Base-by-base conservation (phyloP, 805 yeast genomes). In the Nakazawaea sp. region DNA sequence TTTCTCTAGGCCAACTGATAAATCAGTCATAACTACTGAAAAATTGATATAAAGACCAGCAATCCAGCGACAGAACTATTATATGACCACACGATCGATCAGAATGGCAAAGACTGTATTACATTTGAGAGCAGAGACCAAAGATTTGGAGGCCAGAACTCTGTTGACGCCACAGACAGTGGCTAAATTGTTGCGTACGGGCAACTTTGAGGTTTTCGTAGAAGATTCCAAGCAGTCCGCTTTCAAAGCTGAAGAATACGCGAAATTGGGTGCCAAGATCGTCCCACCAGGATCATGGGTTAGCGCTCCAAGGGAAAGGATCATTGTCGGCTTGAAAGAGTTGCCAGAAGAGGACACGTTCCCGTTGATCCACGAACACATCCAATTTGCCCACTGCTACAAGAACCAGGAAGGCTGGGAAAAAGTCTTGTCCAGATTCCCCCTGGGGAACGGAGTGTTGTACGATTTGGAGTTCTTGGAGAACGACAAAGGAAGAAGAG, bases 381-480 rank as follows among this genome's bases (percentile, higher is more conserved):
- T 92, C 47, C 97, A 92, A 65, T 92, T 92, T 64, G 98, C 99
- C 30, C 99, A 92, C 63, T 92, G 98, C 67, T 92, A 92, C 67
- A 92, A 92, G 68, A 75, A 90, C 64, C 99, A 92, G 67, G 95
- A 66, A 45, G 99, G 99, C 35, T 92, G 99, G 99, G 66, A 86
- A 59, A 85, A 87, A 42, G 97, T 92, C 12, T 65, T 92, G 51
- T 57, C 70, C 42, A 77, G 99, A 61, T 92, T 88, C 68, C 94
- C 94, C 35, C 80, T 74, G 27, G 99, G 99, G 35, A 75, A 83
- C 42, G 97, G 98, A 50, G 72, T 75, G 11, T 72, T 92, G 48
- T 92, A 92, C 58, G 99, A 92, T 59, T 69, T 92, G 48, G 99
- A 92, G 66, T 92, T 92, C 56, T 69, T 92, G 58, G 94, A 85